phyloP scores from a whole-genome alignment of 2,329 filamentous ascomycete genomes.

The Aspergillus hortae region DNA sequence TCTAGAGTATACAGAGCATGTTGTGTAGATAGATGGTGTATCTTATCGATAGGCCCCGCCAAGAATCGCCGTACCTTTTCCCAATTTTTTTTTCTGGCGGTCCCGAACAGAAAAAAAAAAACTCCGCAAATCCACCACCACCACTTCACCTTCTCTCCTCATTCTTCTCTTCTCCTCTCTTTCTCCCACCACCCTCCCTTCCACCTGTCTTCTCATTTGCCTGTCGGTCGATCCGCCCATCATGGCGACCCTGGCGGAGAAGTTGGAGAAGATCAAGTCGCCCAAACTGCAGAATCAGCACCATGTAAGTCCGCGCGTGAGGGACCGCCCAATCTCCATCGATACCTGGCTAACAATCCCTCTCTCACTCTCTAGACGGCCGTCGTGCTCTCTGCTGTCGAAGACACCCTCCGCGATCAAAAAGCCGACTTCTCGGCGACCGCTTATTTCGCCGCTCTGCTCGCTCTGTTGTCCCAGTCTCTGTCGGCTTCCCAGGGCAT shows the following conservation, averaged over 20 bases:
- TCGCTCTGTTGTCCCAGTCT: constrained; percentile 80
- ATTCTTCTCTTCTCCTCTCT: constrained; percentile 20
- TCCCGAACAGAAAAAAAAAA: constrained; percentile 23
- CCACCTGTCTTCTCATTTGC: constrained; percentile 21
- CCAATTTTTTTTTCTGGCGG: constrained; percentile 17
- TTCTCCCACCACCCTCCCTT: constrained; percentile 19
- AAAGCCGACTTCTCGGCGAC: constrained; percentile 79
- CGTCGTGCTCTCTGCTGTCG: constrained; percentile 84
- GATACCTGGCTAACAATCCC: constrained; percentile 5
- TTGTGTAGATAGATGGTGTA: no score
- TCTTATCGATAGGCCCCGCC: constrained; percentile 14
- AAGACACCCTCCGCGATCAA: constrained; percentile 87
- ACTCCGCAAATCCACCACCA: constrained; percentile 23
- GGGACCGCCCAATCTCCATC: constrained; percentile 10
- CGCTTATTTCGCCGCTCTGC: constrained; percentile 91
- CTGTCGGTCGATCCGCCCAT: constrained; percentile 28
- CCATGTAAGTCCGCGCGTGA: constrained; percentile 58
- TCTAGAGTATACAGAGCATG: no score
- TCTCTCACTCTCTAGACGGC: constrained; percentile 38
- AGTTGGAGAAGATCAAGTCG: constrained; percentile 94
- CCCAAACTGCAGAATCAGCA: constrained; percentile 95
- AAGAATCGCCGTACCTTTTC: constrained; percentile 30
- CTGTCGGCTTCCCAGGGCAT: constrained; percentile 59
- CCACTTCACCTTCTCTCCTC: constrained; percentile 11
- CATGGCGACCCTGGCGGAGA: constrained; percentile 72